Base-by-base conservation (phyloP, 495 filamentous ascomycete species). In the Neurospora intermedia region DNA sequence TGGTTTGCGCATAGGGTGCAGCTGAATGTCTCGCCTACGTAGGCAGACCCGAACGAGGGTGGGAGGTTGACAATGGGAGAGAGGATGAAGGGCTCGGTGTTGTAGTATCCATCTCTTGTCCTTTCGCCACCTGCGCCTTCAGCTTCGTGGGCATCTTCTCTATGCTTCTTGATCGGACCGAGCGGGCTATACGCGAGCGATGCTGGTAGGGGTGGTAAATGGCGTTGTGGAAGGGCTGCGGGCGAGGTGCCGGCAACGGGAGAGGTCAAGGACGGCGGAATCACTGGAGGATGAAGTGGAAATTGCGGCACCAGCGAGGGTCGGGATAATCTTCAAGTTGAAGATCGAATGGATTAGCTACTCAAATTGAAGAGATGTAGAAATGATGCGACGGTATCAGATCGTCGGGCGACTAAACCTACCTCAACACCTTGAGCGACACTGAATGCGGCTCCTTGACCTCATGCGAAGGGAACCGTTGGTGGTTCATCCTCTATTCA, bases 1-100 rank as follows among this genome's bases (percentile, higher is more conserved):
- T 97, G 96, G 84, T 96, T 98, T 10, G 92, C 94, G 83, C 94
- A 97, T 31, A 99, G 87, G 2, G 94, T 96, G 83, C 96, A 99
- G 69, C 89, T 89, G 81, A 99, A 99, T 2, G 92, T 94, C 84
- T 98, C 94, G 73, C 96, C 96, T 54, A 98, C 94, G 75, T 98
- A 98, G 69, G 94, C 94, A 11, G 92, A 93, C 71, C 94, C 96
- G 80, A 99, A 98, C 6, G 93, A 89, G 1, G 94, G 92, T 7
- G 96, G 96, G 4, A 98, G 89, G n/a, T 92, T 97, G 75, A 98
- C 87, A 70, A 90, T 89, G 0, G 87, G 85, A 15, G 80, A 82
- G 69, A 88, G 79, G 70, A 85, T 79, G 79, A 87, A 87, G 4
- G 85, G 82, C 59, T 80, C 74, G 0, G 85, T 81, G 76, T 86